Percentiles rank a stretch among this genome's conserved stretches.
Evolutionary conservation across 1,139 yeast genomes (phyloP).

Genomic region (Protomyces gravidus): DNA sequence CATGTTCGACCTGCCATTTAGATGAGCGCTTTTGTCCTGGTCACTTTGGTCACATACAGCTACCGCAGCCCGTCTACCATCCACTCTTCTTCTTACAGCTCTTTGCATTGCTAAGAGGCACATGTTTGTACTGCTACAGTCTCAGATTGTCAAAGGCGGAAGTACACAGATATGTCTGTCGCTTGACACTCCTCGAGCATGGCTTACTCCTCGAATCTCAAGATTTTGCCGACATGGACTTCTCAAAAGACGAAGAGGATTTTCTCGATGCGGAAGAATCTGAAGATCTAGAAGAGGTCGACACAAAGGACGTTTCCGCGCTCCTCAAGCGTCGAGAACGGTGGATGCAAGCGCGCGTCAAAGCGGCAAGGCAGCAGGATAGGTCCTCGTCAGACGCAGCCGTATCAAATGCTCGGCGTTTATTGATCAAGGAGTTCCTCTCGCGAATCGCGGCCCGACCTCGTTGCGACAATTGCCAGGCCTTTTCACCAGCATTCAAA

Average conservation of each 20-base stretch:
- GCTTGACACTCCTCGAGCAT: slow-evolving; percentile 74
- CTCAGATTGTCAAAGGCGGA: slow-evolving; percentile 68
- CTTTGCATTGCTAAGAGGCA: slow-evolving; percentile 72
- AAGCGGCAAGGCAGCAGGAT: slow-evolving; percentile 64
- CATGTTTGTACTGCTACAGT: slow-evolving; percentile 86
- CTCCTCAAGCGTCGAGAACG: slow-evolving; percentile 58
- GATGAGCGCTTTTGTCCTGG: slow-evolving; percentile 97
- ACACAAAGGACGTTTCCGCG: slow-evolving; percentile 37
- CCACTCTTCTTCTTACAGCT: slow-evolving; percentile 91
- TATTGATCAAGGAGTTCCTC: slow-evolving; percentile 69
- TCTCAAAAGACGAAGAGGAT: slow-evolving; percentile 43
- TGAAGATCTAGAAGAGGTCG: slow-evolving; percentile 43
- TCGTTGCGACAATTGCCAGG: slow-evolving; percentile 91
- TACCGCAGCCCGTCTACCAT: slow-evolving; percentile 92
- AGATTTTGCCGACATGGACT: slow-evolving; percentile 39
- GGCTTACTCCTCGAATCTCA: slow-evolving; percentile 78
- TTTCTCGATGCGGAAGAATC: slow-evolving; percentile 36
- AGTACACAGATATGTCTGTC: slow-evolving; percentile 71
- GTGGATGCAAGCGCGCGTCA: slow-evolving; percentile 54
- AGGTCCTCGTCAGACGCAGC: slow-evolving; percentile 28
- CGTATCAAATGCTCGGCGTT: slow-evolving; percentile 77
- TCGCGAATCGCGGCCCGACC: slow-evolving; percentile 67
- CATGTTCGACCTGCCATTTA: slow-evolving; percentile 91
- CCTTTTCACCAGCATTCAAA: slow-evolving; percentile 84
- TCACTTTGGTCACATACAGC: slow-evolving; percentile 95